A percentile compares a stretch with the other conserved stretches of the same genome.
phyloP scores from a whole-genome alignment of 2,329 filamentous ascomycete genomes.

The Pyrenochaeta sp. region DNA sequence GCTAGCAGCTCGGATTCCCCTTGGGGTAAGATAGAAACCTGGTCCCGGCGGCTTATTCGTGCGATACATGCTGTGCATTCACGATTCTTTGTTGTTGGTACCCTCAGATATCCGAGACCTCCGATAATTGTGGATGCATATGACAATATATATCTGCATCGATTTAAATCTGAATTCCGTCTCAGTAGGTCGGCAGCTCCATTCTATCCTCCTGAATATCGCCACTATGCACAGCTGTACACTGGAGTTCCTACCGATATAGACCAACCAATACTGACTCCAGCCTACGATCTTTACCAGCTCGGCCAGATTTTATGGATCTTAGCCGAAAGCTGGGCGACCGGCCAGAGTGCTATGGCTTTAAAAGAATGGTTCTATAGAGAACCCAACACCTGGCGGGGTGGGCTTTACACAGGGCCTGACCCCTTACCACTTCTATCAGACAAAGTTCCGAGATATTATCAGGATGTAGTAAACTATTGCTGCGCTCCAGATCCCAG shows the following conservation, averaged over 20 bases:
- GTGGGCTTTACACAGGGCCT: background rate
- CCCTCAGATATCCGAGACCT: background rate
- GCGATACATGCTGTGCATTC: background rate
- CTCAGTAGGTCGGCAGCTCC: background rate
- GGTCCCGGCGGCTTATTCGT: background rate
- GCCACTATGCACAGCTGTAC: background rate
- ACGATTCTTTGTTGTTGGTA: background rate
- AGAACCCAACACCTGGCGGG: background rate
- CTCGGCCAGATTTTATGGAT: background rate
- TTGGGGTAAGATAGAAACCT: background rate
- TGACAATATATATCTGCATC: background rate
- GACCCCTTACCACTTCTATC: background rate
- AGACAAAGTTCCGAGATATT: background rate
- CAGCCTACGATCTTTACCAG: background rate
- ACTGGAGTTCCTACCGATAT: background rate
- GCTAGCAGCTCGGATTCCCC: background rate
- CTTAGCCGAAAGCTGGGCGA: background rate
- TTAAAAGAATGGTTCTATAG: background rate
- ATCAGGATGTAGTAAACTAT: background rate
- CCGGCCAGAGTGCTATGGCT: background rate
- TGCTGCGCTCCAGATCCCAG: background rate
- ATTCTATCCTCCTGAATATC: conserved; percentile 1
- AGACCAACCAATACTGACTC: background rate
- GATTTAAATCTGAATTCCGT: background rate
- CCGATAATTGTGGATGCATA: background rate